A percentile compares a stretch with the other conserved stretches of the same genome.
Evolutionary conservation across 1,284 basidiomycete species (phyloP).

Genomic region (Ceratobasidium sp.): DNA sequence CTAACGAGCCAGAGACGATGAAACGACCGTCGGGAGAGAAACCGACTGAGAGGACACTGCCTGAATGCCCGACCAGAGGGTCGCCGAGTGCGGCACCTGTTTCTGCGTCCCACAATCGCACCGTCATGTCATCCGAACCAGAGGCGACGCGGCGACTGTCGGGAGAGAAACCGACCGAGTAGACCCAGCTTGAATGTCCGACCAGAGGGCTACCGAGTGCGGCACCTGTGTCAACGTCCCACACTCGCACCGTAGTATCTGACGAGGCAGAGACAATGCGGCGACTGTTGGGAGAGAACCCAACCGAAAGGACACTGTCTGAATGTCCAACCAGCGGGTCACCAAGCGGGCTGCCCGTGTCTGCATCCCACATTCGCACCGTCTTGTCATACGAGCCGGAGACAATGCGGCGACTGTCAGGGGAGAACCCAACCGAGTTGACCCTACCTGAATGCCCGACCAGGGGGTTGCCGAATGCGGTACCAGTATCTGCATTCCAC

Average conservation of each 20-base stretch:
- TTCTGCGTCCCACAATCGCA: slow-evolving; percentile 15
- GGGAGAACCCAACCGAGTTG: slow-evolving; percentile 39
- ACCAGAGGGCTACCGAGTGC: neutral
- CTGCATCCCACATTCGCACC: slow-evolving; percentile 10
- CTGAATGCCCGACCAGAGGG: neutral
- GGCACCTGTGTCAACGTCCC: slow-evolving; percentile 10
- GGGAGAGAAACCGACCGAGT: slow-evolving; percentile 16
- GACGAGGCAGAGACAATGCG: neutral
- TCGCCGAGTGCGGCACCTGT: neutral
- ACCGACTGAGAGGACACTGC: too few relatives aligned
- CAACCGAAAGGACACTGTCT: neutral
- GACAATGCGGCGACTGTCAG: slow-evolving; percentile 23
- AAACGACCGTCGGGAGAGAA: too few relatives aligned
- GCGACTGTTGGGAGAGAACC: slow-evolving; percentile 2
- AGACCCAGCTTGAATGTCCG: neutral
- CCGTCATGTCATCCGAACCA: slow-evolving; percentile 3
- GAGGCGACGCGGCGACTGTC: slow-evolving; percentile 8
- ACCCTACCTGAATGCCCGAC: slow-evolving; percentile 36
- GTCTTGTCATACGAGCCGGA: slow-evolving; percentile 17
- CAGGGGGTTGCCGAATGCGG: neutral
- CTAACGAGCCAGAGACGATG: too few relatives aligned
- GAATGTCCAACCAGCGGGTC: slow-evolving; percentile 35
- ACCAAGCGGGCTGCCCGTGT: slow-evolving; percentile 27
- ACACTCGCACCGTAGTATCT: neutral
- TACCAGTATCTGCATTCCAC: slow-evolving; percentile 23